Conservation (phyloP, 2,329 filamentous ascomycete species). For the Neurospora crassa region DNA sequence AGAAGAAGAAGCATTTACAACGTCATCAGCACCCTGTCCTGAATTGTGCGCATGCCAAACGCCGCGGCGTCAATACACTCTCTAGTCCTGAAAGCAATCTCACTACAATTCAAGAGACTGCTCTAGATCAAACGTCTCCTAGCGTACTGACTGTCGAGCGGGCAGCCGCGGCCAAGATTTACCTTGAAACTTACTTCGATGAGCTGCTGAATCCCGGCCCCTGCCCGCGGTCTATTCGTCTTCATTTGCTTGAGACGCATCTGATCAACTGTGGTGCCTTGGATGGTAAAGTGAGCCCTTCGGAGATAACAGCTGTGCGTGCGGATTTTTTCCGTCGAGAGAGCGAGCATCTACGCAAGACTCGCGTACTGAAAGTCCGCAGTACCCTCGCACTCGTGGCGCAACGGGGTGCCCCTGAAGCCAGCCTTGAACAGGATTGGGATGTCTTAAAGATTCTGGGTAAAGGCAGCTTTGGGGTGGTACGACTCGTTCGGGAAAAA, state of each 20-base stretch:
- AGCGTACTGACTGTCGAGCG: conserved; percentile 60
- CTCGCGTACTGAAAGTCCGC: conserved; percentile 57
- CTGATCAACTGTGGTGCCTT: conserved; percentile 38
- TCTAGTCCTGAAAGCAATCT: conserved; percentile 22
- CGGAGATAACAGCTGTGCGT: conserved; percentile 45
- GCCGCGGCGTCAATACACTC: conserved; percentile 17
- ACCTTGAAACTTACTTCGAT: conserved; percentile 77
- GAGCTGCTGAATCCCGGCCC: conserved; percentile 46
- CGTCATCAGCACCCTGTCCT: conserved; percentile 16
- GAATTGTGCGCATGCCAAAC: conserved; percentile 16
- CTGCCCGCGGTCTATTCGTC: conserved; percentile 51
- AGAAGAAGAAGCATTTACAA: background rate
- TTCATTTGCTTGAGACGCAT: conserved; percentile 51
- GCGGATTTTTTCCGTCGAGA: conserved; percentile 57
- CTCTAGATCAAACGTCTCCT: conserved; percentile 20
- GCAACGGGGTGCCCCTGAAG: conserved; percentile 1
- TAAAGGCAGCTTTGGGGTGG: conserved; percentile 90
- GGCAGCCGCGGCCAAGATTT: conserved; percentile 73
- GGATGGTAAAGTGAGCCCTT: conserved; percentile 36
- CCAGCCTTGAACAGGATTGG: conserved; percentile 45
- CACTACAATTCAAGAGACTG: conserved; percentile 26
- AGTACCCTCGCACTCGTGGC: conserved; percentile 29
- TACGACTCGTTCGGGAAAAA: conserved; percentile 71
- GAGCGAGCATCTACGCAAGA: conserved; percentile 64
- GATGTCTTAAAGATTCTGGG: conserved; percentile 75